Evolutionary conservation across 75 land plant genomes (phyloP), one percentile per base, ranked within the genome.

Genomic region (Selaginella tamariscina): DNA sequence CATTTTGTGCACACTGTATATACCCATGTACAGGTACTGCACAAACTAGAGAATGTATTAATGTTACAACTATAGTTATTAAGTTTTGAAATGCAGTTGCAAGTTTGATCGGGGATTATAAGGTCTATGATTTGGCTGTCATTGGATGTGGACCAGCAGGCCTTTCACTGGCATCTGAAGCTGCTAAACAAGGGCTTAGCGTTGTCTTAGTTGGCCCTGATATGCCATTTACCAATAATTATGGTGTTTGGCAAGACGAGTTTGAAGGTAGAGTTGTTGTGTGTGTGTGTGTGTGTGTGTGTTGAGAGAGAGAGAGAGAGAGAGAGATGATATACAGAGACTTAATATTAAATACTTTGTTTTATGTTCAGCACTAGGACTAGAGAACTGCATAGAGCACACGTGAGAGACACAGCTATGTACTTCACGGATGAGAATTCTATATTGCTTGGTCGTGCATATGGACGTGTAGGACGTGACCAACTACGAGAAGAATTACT

Each of bases 61-160:
- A n/a, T n/a, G n/a, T n/a, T n/a, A n/a, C n/a, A n/a, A n/a, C n/a
- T n/a, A n/a, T n/a, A n/a, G n/a, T n/a, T n/a, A n/a, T n/a, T n/a
- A n/a, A n/a, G n/a, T n/a, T n/a, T n/a, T n/a, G n/a, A n/a, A n/a
- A n/a, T n/a, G n/a, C n/a, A n/a, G n/a, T n/a, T n/a, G n/a, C n/a
- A n/a, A n/a, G n/a, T n/a, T n/a, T n/a, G n/a, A n/a, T n/a, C 49
- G 15, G 11, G 5, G 49, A 39, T 15, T 5, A 39, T 39, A 39
- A 39, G 21, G 27, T 77, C 20, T 70, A 89, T 72, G 98, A 94
- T 76, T 71, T 94, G 82, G 80, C 88, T 39, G 91, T 94, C 44
- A 85, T 94, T 74, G 98, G 98, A 20, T 94, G 98, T 77, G 98
- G 98, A 24, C 98, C 98, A 29, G 98, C 98, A 65, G 98, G 96